These are phyloP conservation scores for Cercospora beticola DNA, from an alignment of 2,329 filamentous ascomycete genomes.

Conservation along the genomic window DNA sequence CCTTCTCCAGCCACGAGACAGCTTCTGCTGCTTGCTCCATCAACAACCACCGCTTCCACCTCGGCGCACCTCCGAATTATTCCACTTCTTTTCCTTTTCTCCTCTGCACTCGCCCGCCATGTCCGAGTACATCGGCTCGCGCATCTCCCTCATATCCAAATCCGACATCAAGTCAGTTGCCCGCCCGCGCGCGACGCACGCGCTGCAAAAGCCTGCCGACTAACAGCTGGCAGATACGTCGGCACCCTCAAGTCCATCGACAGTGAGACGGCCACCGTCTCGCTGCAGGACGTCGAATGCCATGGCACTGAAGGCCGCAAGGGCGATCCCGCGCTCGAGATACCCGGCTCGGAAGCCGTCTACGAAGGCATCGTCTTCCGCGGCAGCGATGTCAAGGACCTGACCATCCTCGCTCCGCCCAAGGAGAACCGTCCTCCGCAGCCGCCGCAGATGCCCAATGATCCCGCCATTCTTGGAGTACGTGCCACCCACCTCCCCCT, in stretches of 20 bases:
- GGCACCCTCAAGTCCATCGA: conserved; percentile 97
- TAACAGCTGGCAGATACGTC: conserved; percentile 67
- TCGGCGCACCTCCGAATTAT: conserved; percentile 8
- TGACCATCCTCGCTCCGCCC: conserved; percentile 79
- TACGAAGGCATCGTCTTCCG: conserved; percentile 99
- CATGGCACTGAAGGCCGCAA: conserved; percentile 91
- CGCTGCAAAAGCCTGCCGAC: background rate
- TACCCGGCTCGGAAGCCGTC: conserved; percentile 77
- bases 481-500: conserved; percentile 51
- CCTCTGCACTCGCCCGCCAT: conserved; percentile 40
- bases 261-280: conserved; percentile 93
- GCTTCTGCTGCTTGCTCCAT: background rate
- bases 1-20: background rate
- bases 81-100: background rate
- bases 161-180: conserved; percentile 82
- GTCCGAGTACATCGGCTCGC: conserved; percentile 70
- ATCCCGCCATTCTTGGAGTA: conserved; percentile 96
- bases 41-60: conserved; percentile 9
- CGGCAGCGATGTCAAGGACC: conserved; percentile 96
- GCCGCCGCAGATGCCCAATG: conserved; percentile 74
- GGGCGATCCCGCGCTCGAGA: conserved; percentile 74
- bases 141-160: conserved; percentile 95
- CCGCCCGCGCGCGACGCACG: background rate
- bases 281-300: conserved; percentile 91
- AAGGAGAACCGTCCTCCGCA: conserved; percentile 62